A percentile compares a stretch with the other conserved stretches of the same genome.
Evolutionary conservation across 2,329 filamentous ascomycete genomes (phyloP).

Genomic region (Fusarium sp.): DNA sequence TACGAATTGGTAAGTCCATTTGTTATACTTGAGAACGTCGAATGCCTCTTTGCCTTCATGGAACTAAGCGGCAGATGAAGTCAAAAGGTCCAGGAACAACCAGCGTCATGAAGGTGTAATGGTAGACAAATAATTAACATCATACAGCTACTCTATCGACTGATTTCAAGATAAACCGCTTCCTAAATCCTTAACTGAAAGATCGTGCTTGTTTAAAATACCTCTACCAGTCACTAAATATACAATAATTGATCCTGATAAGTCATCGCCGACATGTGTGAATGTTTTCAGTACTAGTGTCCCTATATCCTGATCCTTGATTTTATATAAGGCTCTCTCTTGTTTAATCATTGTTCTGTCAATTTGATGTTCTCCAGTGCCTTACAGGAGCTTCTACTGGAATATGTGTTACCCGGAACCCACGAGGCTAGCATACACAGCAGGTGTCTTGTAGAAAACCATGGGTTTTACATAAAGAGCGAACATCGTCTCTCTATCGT

Average conservation of each 20-base stretch:
- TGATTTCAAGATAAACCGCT: too few species aligned
- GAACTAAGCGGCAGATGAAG: not conserved
- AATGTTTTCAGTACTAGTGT: too few species aligned
- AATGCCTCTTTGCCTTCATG: not conserved
- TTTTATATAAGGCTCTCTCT: too few species aligned
- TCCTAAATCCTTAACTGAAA: too few species aligned
- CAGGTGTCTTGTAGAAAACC: not conserved
- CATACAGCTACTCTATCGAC: too few species aligned
- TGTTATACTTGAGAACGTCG: not conserved
- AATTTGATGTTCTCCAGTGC: not conserved
- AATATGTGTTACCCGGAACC: not conserved
- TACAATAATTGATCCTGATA: too few species aligned
- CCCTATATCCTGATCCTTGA: too few species aligned
- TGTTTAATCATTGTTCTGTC: not conserved
- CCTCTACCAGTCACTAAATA: too few species aligned
- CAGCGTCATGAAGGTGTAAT: too few species aligned
- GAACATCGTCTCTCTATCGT: accelerated
- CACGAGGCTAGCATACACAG: not conserved
- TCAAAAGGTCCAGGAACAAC: not conserved
- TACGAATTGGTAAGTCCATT: not conserved
- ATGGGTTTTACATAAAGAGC: accelerated
- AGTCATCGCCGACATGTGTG: too few species aligned
- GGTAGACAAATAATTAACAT: too few species aligned
- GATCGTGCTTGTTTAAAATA: too few species aligned
- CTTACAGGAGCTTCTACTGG: not conserved